Evolutionary conservation across 2,329 filamentous ascomycete genomes (phyloP).

Genomic region (Knoxdaviesia capensis): DNA sequence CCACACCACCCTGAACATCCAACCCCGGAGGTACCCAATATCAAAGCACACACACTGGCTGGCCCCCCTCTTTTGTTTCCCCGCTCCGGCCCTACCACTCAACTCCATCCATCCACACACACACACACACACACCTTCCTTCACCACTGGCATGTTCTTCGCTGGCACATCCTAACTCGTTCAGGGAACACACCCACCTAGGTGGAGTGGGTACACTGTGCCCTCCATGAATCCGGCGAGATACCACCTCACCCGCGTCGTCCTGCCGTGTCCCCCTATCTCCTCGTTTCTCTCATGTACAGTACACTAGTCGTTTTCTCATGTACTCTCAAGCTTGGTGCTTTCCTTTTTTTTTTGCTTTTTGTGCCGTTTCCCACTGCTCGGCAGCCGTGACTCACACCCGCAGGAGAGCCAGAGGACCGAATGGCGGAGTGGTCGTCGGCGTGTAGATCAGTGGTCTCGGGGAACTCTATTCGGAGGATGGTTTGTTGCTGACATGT

Average conservation of each 20-base stretch:
- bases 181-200: too few species aligned
- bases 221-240: neutral
- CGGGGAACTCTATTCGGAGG: too few species aligned
- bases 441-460: too few species aligned
- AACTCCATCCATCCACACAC: neutral
- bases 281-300: too few species aligned
- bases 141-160: neutral
- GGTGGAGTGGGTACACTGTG: neutral
- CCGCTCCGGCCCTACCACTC: neutral
- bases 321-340: too few species aligned
- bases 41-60: neutral
- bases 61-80: neutral
- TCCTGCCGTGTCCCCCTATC: neutral
- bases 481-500: neutral
- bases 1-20: neutral
- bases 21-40: neutral
- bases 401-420: too few species aligned
- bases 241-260: neutral
- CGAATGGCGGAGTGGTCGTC: too few species aligned
- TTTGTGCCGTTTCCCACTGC: too few species aligned
- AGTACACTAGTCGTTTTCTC: too few species aligned
- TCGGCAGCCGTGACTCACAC: too few species aligned
- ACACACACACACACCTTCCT: neutral
- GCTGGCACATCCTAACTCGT: neutral
- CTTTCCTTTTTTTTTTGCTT: too few species aligned